Base-by-base conservation (phyloP, 169 alveolate genomes). In the Plasmodium vinckei region DNA sequence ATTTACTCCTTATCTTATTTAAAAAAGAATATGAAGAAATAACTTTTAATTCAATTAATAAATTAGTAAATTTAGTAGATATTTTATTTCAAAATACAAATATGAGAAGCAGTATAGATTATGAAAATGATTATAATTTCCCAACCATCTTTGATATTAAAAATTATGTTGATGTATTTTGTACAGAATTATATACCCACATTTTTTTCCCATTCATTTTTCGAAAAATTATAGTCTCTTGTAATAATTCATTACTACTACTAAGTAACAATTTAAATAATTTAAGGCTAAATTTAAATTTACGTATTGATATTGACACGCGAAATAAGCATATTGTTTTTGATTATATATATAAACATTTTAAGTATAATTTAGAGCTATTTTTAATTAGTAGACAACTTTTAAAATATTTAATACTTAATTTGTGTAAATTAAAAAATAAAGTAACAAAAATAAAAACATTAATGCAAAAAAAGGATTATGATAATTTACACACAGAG, bases 261-360 rank as follows among this genome's bases (percentile, higher is more conserved):
- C 54, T 77, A n/a, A 77, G 88, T 51, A 77, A 77, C 77, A 61
- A 77, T 77, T 77, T 77, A 42, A 77, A 77, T 51, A 77, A 77
- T 69, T 64, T 77, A 63, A 77, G 65, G 33, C 88, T 63, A 51
- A 77, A 77, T 77, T 44, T 77, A 15, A 77, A 77, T 63, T 49
- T 77, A 21, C 67, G 42, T 19, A 63, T 77, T 23, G 88, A 77
- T 12, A 63, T 77, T 42, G 88, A 77, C 53, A 64, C 13, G 9
- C 23, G 65, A 27, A 64, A 33, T 17, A 77, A 77, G 46, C 53
- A 64, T 64, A 57, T 77, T 47, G 49, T 39, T 12, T 27, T 63
- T 17, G 69, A 77, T 47, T 64, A 49, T 77, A 27, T 33, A 51
- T 44, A 65, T 39, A 63, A 77, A 27, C n/a, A 49, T 13, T 23